Conservation (phyloP, 768 basidiomycete species). For the Mycena albidolilacea region DNA sequence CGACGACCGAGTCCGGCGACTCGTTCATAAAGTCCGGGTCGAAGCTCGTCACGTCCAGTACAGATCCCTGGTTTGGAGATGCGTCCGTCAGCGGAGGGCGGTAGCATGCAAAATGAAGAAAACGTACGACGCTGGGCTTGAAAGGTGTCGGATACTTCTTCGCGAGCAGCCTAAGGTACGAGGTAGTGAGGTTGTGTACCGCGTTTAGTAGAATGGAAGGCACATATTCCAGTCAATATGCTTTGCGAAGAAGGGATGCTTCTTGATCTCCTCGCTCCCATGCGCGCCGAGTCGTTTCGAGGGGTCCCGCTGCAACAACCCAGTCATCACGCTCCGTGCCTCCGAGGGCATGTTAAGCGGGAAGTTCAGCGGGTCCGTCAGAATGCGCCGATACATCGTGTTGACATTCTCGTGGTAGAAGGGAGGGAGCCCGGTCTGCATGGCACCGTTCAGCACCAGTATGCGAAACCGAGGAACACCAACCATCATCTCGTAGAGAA, state of each 20-base stretch:
- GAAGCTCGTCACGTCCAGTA: constrained; percentile 96
- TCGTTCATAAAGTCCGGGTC: constrained; percentile 98
- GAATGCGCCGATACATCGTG: constrained; percentile 96
- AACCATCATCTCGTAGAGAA: constrained; percentile 98
- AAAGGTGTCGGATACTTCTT: constrained; percentile 99
- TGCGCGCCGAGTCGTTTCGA: constrained; percentile 88
- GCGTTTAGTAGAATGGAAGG: constrained; percentile 4
- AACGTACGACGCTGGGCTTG: constrained; percentile 93
- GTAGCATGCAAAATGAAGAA: not conserved
- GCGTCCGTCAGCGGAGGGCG: not conserved
- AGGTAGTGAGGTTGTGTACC: constrained; percentile 7
- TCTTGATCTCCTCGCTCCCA: constrained; percentile 96
- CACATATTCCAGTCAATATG: constrained; percentile 93
- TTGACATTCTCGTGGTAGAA: constrained; percentile 99
- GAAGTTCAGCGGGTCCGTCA: constrained; percentile 94
- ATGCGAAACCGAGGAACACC: constrained; percentile 32
- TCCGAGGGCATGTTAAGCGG: constrained; percentile 90
- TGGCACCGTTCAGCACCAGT: constrained; percentile 17
- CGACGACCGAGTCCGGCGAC: constrained; percentile 96
- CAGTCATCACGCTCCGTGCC: constrained; percentile 90
- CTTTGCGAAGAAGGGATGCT: constrained; percentile 94
- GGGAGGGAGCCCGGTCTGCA: constrained; percentile 93
- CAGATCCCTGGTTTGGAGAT: constrained; percentile 74
- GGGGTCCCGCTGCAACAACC: constrained; percentile 91
- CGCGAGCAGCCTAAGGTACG: constrained; percentile 71